Conservation (phyloP, 2,329 filamentous ascomycete species). For the Calonectria henricotiae region DNA sequence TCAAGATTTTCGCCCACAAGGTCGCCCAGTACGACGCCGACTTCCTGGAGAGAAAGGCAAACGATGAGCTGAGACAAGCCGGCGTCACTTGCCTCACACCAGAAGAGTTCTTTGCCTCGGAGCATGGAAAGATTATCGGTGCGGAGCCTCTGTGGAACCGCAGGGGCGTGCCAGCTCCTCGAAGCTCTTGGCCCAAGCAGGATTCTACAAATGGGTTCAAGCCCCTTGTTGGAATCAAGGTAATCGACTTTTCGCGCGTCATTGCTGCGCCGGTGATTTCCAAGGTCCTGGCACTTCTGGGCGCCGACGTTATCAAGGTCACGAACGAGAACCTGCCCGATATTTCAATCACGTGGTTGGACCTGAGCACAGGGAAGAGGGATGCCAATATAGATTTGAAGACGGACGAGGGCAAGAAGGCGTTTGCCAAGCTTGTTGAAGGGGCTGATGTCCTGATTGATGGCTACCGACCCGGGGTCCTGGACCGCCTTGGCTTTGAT, state of each 20-base stretch:
- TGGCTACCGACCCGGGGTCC: slow-evolving; percentile 56
- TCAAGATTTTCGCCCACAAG: slow-evolving; percentile 47
- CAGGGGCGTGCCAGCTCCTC: slow-evolving; percentile 43
- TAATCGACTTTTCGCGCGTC: slow-evolving; percentile 57
- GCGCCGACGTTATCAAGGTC: slow-evolving; percentile 57
- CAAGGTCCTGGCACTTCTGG: slow-evolving; percentile 54
- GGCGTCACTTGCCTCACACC: slow-evolving; percentile 55
- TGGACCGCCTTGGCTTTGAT: slow-evolving; percentile 56
- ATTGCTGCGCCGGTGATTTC: slow-evolving; percentile 58
- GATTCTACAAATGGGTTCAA: slow-evolving; percentile 39
- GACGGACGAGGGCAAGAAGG: slow-evolving; percentile 49
- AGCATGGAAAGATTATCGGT: slow-evolving; percentile 42
- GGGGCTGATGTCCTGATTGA: slow-evolving; percentile 58
- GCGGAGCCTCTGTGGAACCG: slow-evolving; percentile 19
- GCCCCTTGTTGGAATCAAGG: slow-evolving; percentile 55
- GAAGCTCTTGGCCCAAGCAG: slow-evolving; percentile 33
- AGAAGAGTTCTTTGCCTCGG: slow-evolving; percentile 54
- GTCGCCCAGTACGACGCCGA: slow-evolving; percentile 51
- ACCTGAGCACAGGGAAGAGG: slow-evolving; percentile 58
- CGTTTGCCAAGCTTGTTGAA: slow-evolving; percentile 47
- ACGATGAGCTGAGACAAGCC: slow-evolving; percentile 56
- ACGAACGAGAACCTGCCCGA: slow-evolving; percentile 55
- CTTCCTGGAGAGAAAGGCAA: slow-evolving; percentile 54
- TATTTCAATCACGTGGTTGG: slow-evolving; percentile 53
- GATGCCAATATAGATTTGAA: slow-evolving; percentile 56